phyloP scores from a whole-genome alignment of 805 yeast genomes.

The Lachancea waltii region DNA sequence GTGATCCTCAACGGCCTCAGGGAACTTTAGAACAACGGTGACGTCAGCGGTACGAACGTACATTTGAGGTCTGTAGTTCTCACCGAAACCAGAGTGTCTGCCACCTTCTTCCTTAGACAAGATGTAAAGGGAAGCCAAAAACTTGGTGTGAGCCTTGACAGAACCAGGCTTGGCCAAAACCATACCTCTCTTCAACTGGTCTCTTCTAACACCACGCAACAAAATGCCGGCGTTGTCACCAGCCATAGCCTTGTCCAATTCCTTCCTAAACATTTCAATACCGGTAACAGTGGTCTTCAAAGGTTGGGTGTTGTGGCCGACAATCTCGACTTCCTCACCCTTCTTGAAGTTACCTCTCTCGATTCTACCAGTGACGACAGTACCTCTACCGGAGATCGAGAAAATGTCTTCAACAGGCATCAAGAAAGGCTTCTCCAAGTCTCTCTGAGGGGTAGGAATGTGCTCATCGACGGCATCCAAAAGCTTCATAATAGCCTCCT shows the following conservation, averaged over 20 bases:
- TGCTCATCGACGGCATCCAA: conserved; percentile 88
- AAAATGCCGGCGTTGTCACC: conserved; percentile 99
- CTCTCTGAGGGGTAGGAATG: conserved; percentile 96
- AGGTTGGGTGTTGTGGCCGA: conserved; percentile 82
- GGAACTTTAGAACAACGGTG: conserved; percentile 85
- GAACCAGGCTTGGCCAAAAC: conserved; percentile 89
- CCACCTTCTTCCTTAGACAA: conserved; percentile 98
- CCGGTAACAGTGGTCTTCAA: conserved; percentile 94
- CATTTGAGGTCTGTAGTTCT: conserved; percentile 97
- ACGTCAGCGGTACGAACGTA: conserved; percentile 95
- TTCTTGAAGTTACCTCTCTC: conserved; percentile 96
- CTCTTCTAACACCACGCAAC: conserved; percentile 97
- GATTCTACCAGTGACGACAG: conserved; percentile 98
- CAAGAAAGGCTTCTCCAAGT: conserved; percentile 90
- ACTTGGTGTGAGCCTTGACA: conserved; percentile 86
- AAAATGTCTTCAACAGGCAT: conserved; percentile 97
- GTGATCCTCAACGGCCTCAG: conserved; percentile 73
- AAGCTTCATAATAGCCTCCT: conserved; percentile 71
- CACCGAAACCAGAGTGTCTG: conserved; percentile 95
- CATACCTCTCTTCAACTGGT: conserved; percentile 96
- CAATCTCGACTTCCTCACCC: conserved; percentile 98
- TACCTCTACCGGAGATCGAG: conserved; percentile 99
- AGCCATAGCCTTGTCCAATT: conserved; percentile 94
- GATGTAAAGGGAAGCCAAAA: conserved; percentile 88
- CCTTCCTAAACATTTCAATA: conserved; percentile 99